These are phyloP conservation scores for Mycena vitilis DNA, from an alignment of 768 basidiomycete species.

Conservation along the genomic window DNA sequence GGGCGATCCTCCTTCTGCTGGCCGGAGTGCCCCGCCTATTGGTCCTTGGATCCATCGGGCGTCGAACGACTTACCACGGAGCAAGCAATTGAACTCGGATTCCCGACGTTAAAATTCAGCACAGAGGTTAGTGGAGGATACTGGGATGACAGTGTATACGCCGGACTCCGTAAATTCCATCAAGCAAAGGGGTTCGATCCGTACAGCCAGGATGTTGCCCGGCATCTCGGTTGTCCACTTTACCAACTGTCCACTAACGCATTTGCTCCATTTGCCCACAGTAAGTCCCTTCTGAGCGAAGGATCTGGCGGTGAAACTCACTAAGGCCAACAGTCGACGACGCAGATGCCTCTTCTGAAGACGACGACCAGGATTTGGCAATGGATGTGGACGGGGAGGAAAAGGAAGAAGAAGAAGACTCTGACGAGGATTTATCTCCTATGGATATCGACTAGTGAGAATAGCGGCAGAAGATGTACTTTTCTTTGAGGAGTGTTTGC, in stretches of 20 bases:
- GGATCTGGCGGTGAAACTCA: too few relatives aligned
- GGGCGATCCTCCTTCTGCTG: not conserved
- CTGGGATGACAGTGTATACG: not conserved
- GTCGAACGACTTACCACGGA: not conserved
- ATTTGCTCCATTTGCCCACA: too few relatives aligned
- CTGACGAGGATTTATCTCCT: too few relatives aligned
- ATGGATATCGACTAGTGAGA: too few relatives aligned
- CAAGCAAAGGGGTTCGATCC: not conserved
- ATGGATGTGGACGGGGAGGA: too few relatives aligned
- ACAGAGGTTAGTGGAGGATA: not conserved
- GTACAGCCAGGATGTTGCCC: not conserved
- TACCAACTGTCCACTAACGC: not conserved
- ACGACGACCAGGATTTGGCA: too few relatives aligned
- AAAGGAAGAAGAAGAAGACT: too few relatives aligned
- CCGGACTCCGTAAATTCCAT: not conserved
- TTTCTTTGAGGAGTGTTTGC: too few relatives aligned
- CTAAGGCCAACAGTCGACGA: too few relatives aligned
- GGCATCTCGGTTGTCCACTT: not conserved
- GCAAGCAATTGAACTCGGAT: not conserved
- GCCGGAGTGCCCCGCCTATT: not conserved
- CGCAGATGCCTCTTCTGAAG: too few relatives aligned
- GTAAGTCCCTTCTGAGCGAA: too few relatives aligned
- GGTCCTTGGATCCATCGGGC: not conserved
- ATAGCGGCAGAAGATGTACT: too few relatives aligned
- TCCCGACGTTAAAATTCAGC: not conserved